phyloP scores from a whole-genome alignment of 164 flowering plant genomes.

The Berberis thunbergii region DNA sequence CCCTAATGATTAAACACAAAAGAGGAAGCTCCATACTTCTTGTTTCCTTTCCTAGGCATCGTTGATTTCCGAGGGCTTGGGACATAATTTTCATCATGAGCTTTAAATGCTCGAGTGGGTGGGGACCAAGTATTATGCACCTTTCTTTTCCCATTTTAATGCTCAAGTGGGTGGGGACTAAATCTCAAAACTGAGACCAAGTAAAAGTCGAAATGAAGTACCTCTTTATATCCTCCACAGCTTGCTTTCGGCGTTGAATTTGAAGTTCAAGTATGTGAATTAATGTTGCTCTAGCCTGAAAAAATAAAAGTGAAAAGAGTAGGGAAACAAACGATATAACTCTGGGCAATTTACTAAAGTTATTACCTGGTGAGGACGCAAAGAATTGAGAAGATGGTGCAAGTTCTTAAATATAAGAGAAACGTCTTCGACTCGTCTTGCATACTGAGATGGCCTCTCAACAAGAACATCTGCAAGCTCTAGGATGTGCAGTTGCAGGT shows the following conservation, averaged over 20 bases:
- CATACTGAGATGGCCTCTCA: slow-evolving; percentile 92
- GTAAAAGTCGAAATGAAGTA: slow-evolving; percentile 8
- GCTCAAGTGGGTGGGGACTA: not conserved
- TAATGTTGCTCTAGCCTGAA: slow-evolving; percentile 77
- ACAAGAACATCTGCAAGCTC: slow-evolving; percentile 96
- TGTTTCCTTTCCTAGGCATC: too few relatives aligned
- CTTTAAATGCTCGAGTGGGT: too few relatives aligned
- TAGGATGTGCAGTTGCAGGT: slow-evolving; percentile 75
- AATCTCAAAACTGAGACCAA: not conserved
- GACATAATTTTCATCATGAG: too few relatives aligned
- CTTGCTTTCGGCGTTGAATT: slow-evolving; percentile 78
- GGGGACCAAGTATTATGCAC: too few relatives aligned
- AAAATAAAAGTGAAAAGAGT: not conserved
- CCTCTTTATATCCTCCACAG: slow-evolving; percentile 92
- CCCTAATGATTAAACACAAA: too few relatives aligned
- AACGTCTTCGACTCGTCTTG: slow-evolving; percentile 85
- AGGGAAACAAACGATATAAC: not conserved
- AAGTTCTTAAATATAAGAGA: slow-evolving; percentile 85
- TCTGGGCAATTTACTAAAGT: not conserved
- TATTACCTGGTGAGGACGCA: slow-evolving; percentile 88
- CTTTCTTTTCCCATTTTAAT: not conserved
- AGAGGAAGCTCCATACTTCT: too few relatives aligned
- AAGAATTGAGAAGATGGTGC: slow-evolving; percentile 83
- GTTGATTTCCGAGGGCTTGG: too few relatives aligned
- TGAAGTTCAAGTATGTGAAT: slow-evolving; percentile 84